These are phyloP conservation scores for Mimosa pudica DNA, from an alignment of 306 rosid genomes.

Conservation along the genomic window DNA sequence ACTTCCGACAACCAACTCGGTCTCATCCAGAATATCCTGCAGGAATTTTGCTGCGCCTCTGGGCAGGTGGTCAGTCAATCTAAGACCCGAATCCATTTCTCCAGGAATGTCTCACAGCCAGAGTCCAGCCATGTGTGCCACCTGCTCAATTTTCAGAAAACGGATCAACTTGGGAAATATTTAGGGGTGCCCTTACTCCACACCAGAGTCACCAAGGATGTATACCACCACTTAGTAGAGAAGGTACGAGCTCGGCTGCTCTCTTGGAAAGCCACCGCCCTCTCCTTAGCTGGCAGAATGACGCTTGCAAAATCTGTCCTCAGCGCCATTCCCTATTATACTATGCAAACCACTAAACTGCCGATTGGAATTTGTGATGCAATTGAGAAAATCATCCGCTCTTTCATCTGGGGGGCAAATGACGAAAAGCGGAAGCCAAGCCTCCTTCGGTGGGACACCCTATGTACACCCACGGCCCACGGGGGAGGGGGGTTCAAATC, in stretches of 20 bases:
- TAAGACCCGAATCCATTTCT: neutral
- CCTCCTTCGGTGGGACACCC: fast-evolving
- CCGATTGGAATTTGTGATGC: too few species aligned
- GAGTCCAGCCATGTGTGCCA: neutral
- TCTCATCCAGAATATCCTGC: fast-evolving
- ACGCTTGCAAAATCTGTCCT: neutral
- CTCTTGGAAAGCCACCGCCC: neutral
- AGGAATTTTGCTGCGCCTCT: neutral
- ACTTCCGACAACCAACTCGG: too few species aligned
- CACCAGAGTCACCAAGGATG: neutral
- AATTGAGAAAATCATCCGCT: too few species aligned
- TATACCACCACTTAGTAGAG: neutral
- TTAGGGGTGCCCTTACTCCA: neutral
- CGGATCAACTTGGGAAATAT: neutral
- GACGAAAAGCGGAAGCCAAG: too few species aligned
- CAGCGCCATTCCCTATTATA: neutral
- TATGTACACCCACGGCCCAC: neutral
- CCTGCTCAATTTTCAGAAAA: neutral
- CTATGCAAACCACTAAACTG: neutral
- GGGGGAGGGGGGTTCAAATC: neutral
- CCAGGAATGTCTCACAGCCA: neutral
- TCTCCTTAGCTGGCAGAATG: neutral
- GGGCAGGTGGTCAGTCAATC: neutral
- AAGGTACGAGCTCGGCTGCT: neutral
- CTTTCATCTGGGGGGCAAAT: too few species aligned